Conservation (phyloP, 2,329 filamentous ascomycete genomes). For the Ophiostoma novo-ulmi region DNA sequence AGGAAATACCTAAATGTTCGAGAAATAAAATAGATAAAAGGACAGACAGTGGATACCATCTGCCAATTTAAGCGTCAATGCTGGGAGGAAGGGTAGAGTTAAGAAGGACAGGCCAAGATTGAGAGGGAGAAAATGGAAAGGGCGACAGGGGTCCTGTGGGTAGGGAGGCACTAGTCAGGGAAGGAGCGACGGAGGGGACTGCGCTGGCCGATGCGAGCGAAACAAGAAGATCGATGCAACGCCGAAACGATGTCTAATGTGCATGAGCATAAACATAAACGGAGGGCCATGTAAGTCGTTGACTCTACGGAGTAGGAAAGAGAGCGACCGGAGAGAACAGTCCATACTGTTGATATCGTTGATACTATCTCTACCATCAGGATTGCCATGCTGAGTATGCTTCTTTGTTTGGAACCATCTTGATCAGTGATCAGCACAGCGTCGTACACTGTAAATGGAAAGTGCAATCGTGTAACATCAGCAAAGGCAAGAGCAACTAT, state of each 20-base stretch:
- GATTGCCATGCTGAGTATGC: not conserved
- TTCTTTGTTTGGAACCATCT: not conserved
- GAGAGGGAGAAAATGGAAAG: not conserved
- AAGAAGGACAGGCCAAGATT: not conserved
- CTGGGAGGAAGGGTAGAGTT: not conserved
- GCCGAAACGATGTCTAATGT: not conserved
- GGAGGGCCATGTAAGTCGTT: not conserved
- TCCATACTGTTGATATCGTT: not conserved
- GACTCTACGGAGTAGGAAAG: not conserved
- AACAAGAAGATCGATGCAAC: not conserved
- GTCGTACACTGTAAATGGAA: not conserved
- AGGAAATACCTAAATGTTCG: not conserved
- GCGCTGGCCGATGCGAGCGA: not conserved
- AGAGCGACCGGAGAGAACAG: not conserved
- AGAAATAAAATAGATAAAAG: slow-evolving; percentile 13
- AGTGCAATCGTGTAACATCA: not conserved
- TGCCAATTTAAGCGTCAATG: slow-evolving; percentile 11
- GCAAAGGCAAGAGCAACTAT: not conserved
- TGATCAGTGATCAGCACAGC: not conserved
- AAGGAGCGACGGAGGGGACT: slow-evolving; percentile 4
- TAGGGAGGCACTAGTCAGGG: slow-evolving; percentile 6
- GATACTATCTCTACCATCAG: not conserved
- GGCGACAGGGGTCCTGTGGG: slow-evolving; percentile 8
- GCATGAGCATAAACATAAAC: not conserved
- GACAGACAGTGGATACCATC: slow-evolving; percentile 15